Conservation (phyloP, 2,329 filamentous ascomycete genomes). For the Thielaviopsis cerberus region DNA sequence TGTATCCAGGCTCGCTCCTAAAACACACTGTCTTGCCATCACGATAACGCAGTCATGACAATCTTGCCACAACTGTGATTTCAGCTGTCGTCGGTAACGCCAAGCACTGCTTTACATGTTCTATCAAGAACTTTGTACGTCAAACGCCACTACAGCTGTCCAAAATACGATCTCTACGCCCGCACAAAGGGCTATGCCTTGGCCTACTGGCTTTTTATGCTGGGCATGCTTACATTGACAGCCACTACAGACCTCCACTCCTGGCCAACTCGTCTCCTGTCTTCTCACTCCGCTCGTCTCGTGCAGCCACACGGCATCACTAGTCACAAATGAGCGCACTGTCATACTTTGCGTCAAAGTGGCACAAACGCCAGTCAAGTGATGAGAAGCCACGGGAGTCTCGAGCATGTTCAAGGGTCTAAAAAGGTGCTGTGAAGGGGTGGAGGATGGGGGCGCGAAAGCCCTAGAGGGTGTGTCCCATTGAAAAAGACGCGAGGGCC, state of each 20-base stretch:
- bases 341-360: neutral
- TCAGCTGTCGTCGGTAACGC: neutral
- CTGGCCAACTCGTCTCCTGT: neutral
- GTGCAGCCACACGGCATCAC: neutral
- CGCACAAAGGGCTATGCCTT: neutral
- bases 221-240: neutral
- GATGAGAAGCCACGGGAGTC: too few species aligned
- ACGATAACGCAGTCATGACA: neutral
- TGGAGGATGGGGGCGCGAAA: neutral
- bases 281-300: neutral
- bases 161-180: neutral
- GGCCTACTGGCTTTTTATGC: neutral
- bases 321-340: neutral
- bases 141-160: neutral
- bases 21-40: too few species aligned
- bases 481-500: neutral
- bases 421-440: neutral
- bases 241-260: too few species aligned
- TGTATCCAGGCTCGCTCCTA: too few species aligned
- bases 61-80: neutral
- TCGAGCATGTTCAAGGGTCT: neutral
- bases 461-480: neutral
- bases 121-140: neutral
- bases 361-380: neutral
- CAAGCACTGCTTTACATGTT: neutral